Percentiles rank a stretch among this genome's conserved stretches.
These are phyloP conservation scores for Xylaria sp. DNA, from an alignment of 2,329 filamentous ascomycete species.

Conservation along the genomic window DNA sequence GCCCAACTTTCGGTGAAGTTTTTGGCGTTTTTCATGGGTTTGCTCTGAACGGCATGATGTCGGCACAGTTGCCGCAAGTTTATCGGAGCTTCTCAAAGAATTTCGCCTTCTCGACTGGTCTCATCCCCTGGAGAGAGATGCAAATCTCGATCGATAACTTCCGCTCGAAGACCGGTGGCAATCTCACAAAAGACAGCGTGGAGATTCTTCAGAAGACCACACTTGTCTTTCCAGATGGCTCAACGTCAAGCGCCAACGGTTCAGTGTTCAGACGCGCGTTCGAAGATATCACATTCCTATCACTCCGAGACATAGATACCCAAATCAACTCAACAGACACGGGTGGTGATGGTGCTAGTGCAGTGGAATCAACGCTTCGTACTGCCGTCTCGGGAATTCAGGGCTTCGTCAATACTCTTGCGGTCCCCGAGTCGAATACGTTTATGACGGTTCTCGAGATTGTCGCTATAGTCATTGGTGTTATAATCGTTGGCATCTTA, in stretches of 20 bases:
- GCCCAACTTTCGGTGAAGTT: slow-evolving; percentile 86
- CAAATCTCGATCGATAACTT: slow-evolving; percentile 87
- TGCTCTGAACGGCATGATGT: slow-evolving; percentile 96
- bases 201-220: slow-evolving; percentile 79
- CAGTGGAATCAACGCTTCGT: slow-evolving; percentile 51
- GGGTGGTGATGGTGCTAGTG: slow-evolving; percentile 33
- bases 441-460: slow-evolving; percentile 96
- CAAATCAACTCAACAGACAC: slow-evolving; percentile 55
- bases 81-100: slow-evolving; percentile 93
- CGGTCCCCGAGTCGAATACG: slow-evolving; percentile 87
- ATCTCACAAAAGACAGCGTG: slow-evolving; percentile 83
- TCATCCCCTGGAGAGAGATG: slow-evolving; percentile 84
- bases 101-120: slow-evolving; percentile 88
- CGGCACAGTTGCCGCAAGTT: slow-evolving; percentile 84
- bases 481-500: slow-evolving; percentile 85
- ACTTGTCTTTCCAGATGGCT: slow-evolving; percentile 73
- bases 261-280: slow-evolving; percentile 65
- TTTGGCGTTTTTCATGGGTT: slow-evolving; percentile 92
- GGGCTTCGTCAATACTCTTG: slow-evolving; percentile 83
- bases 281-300: slow-evolving; percentile 59
- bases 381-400: slow-evolving; percentile 77
- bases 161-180: slow-evolving; percentile 81
- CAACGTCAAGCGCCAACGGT: slow-evolving; percentile 55
- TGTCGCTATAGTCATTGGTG: slow-evolving; percentile 85
- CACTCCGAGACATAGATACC: slow-evolving; percentile 62